Evolutionary conservation across 352 stramenopile species (phyloP), one percentile per base, ranked within the genome.

Genomic region (Pythium pyrilobum): DNA sequence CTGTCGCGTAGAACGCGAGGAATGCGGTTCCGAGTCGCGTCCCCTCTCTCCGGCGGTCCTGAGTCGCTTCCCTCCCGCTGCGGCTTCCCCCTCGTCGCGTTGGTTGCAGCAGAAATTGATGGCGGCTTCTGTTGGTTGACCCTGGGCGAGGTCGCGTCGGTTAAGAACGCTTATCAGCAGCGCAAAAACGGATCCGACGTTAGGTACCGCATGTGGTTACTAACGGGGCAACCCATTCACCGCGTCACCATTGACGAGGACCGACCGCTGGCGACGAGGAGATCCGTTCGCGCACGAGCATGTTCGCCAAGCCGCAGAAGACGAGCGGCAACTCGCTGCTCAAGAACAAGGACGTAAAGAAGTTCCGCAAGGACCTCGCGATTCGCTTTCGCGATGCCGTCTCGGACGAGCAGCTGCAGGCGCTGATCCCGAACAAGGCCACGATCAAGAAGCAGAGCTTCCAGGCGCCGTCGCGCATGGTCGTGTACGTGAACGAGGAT

Each of bases 271-370:
- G 20, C 7, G n/a, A 38, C 33, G 33, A 38, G 33, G 20, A n/a
- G n/a, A 21, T n/a, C 34, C 16, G 16, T 23, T 46, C 24, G 39
- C 39, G 37, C 37, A 5, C 37, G 37, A 64, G 15, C 29, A 94
- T 94, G 83, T 94, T 94, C 56, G 71, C 71, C 47, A 94, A 94
- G 66, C 52, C 79, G 46, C 65, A 72, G 32, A 91, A 90, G 71
- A 65, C 72, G 49, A 91, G 77, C 52, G 80, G 81, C 56, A 94
- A 79, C 54, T 81, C 72, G 49, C 66, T 90, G 67, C 72, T 94
- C 36, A 89, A 88, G 69, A 78, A 77, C 56, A 94, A 94, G 62
- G 83, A 94, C 57, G 72, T 72, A 58, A 94, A 92, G 73, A 94
- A 92, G 66, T 68, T 94, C 32, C 80, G 80, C 37, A 74, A 77